Conservation (phyloP, 202 grass and related monocot species). For the Hordeum pubiflorum region DNA sequence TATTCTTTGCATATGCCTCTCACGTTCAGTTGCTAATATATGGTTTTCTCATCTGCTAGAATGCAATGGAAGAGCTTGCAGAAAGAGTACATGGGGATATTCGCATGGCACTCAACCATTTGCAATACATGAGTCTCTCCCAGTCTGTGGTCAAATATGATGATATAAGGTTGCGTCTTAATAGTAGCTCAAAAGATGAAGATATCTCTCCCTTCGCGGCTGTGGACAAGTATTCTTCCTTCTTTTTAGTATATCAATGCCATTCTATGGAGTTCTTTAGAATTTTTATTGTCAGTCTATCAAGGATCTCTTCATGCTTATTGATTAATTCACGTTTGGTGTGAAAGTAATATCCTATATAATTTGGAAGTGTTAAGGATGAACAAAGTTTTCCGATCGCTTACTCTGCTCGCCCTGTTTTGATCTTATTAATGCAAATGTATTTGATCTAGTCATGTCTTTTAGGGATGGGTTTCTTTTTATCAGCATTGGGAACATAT, state of each 20-base stretch:
- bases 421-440: not conserved
- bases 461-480: not conserved
- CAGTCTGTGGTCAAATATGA: conserved; percentile 94
- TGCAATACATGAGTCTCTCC: conserved; percentile 95
- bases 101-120: conserved; percentile 97
- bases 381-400: not conserved
- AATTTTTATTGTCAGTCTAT: conserved; percentile 11
- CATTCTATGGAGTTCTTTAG: conserved; percentile 12
- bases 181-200: conserved; percentile 96
- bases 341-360: not conserved
- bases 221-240: conserved; percentile 77
- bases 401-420: not conserved
- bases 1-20: not conserved
- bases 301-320: not conserved
- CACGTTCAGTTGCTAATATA: conserved; percentile 24
- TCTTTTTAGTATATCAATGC: conserved; percentile 5
- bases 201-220: conserved; percentile 98
- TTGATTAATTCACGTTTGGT: not conserved
- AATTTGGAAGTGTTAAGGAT: not conserved
- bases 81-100: conserved; percentile 97
- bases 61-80: conserved; percentile 97
- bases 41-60: conserved; percentile 33
- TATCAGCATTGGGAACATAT: not conserved
- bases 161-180: conserved; percentile 79
- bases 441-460: not conserved